Evolutionary conservation across 2,329 filamentous ascomycete species (phyloP), one percentile per base, ranked within the genome.

Genomic region (Cylindrodendrum hubeiense): DNA sequence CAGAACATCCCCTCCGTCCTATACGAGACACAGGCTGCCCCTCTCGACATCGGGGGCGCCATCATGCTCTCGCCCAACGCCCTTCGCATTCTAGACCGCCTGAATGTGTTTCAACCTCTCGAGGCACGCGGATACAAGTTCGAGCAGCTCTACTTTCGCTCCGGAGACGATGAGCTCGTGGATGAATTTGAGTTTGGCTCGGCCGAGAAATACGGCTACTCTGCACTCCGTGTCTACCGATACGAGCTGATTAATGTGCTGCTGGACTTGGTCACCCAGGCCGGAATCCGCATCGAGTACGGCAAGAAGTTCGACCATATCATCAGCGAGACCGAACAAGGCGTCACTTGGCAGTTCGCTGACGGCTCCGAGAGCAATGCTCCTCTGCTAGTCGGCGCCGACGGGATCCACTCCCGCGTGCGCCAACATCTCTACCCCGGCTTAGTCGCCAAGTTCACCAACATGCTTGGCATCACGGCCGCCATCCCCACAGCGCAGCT

Each of bases 31-130:
- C 81, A 84, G 9, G 63, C 77, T 0, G 79, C 80, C 0, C 78
- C 82, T 2, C 79, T 83, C 2, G 80, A 84, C 63, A 83, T 84
- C 24, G 84, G 85, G 19, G 87, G 87, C 3, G 86, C 85, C 1
- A 79, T 90, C 30, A 87, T 89, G 83, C 81, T 90, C 3, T 87
- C 87, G 0, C 87, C 88, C 5, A 90, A 90, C 57, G 85, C 86
- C 0, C 80, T 90, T 1, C 80, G 81, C 4, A 79, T 89, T 41
- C 80, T 90, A 0, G 84, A 89, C 66, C 74, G 71, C 0, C 75
- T 90, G 0, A 83, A 79, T 0, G 76, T 88, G 3, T 87, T 87
- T 69, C 49, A 80, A 1, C 78, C 79, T 3, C 78, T 89, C 53
- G 76, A 77, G 8, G 66, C 76, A 0, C 78, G 82, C 9, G 84